phyloP scores from a whole-genome alignment of 306 rosid species.

The Sphenostylis stenocarpa region DNA sequence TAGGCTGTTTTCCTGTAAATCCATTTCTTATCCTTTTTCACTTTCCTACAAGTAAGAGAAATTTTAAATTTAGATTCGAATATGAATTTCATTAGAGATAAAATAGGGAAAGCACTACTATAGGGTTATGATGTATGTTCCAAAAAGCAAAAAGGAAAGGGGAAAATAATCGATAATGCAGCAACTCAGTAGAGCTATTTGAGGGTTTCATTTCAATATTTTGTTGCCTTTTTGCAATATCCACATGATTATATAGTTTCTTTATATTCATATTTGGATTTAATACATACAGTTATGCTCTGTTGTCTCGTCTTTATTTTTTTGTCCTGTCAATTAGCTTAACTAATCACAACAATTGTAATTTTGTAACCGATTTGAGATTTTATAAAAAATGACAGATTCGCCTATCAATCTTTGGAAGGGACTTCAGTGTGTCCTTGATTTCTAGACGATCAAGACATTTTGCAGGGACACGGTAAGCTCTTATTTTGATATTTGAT shows the following conservation, averaged over 20 bases:
- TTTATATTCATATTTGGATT: not conserved
- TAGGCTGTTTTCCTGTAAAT: not conserved
- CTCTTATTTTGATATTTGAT: constrained; percentile 13
- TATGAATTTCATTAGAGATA: not conserved
- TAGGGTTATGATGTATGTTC: not conserved
- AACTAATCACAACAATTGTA: not conserved
- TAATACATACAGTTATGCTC: not conserved
- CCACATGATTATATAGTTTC: not conserved
- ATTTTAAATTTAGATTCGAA: not conserved
- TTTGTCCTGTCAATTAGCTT: constrained; percentile 21
- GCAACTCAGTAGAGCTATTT: not conserved
- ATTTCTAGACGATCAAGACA: constrained; percentile 95
- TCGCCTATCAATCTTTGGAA: constrained; percentile 87
- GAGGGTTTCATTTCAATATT: not conserved
- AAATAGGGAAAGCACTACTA: not conserved
- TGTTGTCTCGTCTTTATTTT: not conserved
- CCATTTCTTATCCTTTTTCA: not conserved
- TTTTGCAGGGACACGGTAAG: constrained; percentile 98
- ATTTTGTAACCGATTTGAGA: constrained; percentile 21
- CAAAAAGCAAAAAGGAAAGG: not conserved
- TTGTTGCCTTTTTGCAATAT: constrained; percentile 2
- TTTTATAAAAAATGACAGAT: constrained; percentile 50
- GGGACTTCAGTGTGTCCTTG: constrained; percentile 82
- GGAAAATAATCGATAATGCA: not conserved
- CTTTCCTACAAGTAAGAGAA: not conserved